These are phyloP conservation scores for Penicillium decumbens DNA, from an alignment of 2,329 filamentous ascomycete species.

Conservation along the genomic window DNA sequence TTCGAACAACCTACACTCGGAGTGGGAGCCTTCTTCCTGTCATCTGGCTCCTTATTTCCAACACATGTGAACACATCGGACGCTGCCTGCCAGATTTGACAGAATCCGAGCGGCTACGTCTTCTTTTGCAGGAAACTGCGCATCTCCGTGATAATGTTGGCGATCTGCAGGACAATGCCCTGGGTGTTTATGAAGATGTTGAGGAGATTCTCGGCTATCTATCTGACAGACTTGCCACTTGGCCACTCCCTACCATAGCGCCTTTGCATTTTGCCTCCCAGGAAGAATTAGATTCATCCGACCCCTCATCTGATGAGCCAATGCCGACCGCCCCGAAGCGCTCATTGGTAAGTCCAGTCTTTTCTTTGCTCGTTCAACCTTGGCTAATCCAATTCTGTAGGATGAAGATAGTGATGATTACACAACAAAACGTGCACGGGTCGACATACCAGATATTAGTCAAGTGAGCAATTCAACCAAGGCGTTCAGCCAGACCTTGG, in stretches of 20 bases:
- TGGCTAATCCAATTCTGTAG: constrained; percentile 24
- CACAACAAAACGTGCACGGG: constrained; percentile 37
- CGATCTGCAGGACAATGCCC: constrained; percentile 41
- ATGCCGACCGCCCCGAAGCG: constrained; percentile 27
- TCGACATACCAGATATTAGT: constrained; percentile 35
- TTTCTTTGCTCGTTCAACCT: neutral
- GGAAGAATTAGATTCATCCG: constrained; percentile 23
- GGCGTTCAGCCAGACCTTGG: constrained; percentile 29
- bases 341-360: constrained; percentile 25
- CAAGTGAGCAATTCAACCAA: constrained; percentile 37
- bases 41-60: constrained; percentile 44
- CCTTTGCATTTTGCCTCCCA: constrained; percentile 33
- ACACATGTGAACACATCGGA: constrained; percentile 45
- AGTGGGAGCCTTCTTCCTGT: constrained; percentile 39
- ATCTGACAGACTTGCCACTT: constrained; percentile 36
- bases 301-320: constrained; percentile 18
- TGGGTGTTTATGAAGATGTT: constrained; percentile 39
- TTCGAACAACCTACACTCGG: constrained; percentile 36
- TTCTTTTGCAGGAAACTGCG: constrained; percentile 34
- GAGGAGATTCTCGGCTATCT: constrained; percentile 37
- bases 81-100: constrained; percentile 39
- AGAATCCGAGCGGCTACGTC: constrained; percentile 31
- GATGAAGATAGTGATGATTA: constrained; percentile 29
- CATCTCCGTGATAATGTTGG: constrained; percentile 35
- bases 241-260: constrained; percentile 38